These are phyloP conservation scores for Tinospora cordifolia DNA, from an alignment of 164 flowering plant species.

Conservation along the genomic window DNA sequence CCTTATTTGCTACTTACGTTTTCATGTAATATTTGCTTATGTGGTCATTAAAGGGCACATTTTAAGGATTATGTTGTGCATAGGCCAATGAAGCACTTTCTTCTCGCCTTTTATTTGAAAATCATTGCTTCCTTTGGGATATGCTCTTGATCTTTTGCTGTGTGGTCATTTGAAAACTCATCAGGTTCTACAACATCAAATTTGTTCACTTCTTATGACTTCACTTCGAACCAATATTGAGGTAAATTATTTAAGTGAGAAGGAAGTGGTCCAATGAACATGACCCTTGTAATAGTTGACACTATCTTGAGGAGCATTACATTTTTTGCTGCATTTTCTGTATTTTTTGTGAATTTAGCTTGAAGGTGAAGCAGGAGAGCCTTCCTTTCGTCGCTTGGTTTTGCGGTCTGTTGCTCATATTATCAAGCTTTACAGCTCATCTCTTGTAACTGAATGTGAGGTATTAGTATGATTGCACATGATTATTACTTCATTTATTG, in stretches of 20 bases:
- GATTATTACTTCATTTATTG: neutral
- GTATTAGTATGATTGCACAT: constrained; percentile 46
- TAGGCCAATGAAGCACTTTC: neutral
- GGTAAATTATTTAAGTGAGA: constrained; percentile 36
- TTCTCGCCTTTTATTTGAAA: neutral
- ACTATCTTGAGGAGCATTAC: neutral
- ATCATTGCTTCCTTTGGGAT: neutral
- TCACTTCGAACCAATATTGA: constrained; percentile 86
- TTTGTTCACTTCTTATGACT: constrained; percentile 97
- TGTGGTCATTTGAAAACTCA: constrained; percentile 9
- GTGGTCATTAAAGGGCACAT: neutral
- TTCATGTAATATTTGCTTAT: too few relatives aligned
- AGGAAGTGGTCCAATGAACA: neutral
- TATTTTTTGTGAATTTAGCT: constrained; percentile 34
- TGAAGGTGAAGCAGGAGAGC: constrained; percentile 96
- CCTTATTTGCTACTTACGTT: too few relatives aligned
- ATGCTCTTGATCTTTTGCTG: neutral
- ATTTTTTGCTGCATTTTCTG: neutral
- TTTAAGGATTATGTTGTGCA: neutral
- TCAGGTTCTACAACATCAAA: constrained; percentile 86
- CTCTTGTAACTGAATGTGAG: constrained; percentile 92
- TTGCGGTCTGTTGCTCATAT: constrained; percentile 93
- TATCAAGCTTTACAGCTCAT: constrained; percentile 85
- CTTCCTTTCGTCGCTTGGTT: constrained; percentile 87
- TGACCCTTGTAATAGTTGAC: neutral